Evolutionary conservation across 202 grass and related monocot genomes (phyloP), one percentile per base, ranked within the genome.

Genomic region (Elaeis oleifera): DNA sequence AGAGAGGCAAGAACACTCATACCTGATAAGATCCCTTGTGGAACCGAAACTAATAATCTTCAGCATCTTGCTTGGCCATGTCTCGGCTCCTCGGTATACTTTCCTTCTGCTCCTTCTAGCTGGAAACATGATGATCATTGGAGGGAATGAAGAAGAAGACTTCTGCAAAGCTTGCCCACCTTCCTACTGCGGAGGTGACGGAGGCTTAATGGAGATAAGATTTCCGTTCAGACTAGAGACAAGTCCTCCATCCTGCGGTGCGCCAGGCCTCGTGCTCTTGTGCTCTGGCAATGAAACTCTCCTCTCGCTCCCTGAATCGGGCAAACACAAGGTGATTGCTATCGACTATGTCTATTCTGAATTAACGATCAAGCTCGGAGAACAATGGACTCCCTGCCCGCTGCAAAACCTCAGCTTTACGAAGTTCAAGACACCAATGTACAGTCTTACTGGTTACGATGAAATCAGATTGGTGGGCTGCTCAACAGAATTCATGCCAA

Each of bases 231-330:
- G 22, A 2, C 68, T 78, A 61, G 32, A 63, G n/a, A 39, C 50
- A 5, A 70, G 22, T 51, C 20, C 49, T 3, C 13, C 59, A 32
- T 24, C 15, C 20, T 86, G 83, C 4, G 74, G 83, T n/a, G 28
- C 18, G 5, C 19, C 32, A 32, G 48, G 74, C 20, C 36, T 65
- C 59, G 16, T 58, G 51, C 5, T 86, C 8, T 59, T 70, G 17
- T 86, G 78, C 59, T 81, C 53, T 1, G 70, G 70, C 21, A 49
- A 75, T 3, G 70, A 78, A 59, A 72, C 74, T 17, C 59, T 81
- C 62, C 60, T 86, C 16, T 16, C 32, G 6, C 20, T 69, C 18
- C 66, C 60, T 65, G 15, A 53, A 18, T 16, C 61, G 9, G 78
- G 78, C 0, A 0, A 29, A 1, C 77, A 55, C 54, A 81, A 63